These are phyloP conservation scores for Colletotrichum sp. DNA, from an alignment of 2,329 filamentous ascomycete species.

Conservation along the genomic window DNA sequence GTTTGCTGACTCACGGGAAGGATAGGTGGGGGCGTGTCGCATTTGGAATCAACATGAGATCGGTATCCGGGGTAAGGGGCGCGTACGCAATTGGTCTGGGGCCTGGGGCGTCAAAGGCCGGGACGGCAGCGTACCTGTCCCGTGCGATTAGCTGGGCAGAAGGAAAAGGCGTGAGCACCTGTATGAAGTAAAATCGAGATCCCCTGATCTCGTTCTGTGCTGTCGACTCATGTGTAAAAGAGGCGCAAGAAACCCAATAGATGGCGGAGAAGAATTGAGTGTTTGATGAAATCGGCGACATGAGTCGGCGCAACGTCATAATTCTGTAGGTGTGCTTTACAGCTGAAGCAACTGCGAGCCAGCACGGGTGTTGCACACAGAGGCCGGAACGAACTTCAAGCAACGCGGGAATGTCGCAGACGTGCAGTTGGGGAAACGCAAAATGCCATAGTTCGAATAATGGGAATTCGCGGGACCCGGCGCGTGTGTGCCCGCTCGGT, in stretches of 20 bases:
- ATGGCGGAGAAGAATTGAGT: background rate
- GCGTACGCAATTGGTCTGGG: background rate
- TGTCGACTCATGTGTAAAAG: background rate
- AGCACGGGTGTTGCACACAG: background rate
- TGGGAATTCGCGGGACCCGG: slow-evolving; percentile 7
- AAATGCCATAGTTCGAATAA: slow-evolving; percentile 6
- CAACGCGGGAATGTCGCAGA: background rate
- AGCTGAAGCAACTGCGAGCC: background rate
- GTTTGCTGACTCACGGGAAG: background rate
- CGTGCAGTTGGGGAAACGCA: background rate
- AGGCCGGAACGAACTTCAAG: background rate
- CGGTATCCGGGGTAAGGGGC: background rate
- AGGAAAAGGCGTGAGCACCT: background rate
- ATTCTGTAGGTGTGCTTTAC: background rate
- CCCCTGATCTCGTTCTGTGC: background rate
- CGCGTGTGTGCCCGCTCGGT: background rate
- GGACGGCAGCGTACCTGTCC: background rate
- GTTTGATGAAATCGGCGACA: background rate
- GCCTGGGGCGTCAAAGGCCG: background rate
- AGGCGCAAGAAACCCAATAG: background rate
- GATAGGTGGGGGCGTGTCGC: background rate
- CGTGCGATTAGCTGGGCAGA: background rate
- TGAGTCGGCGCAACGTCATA: background rate
- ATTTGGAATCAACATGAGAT: slow-evolving; percentile 6
- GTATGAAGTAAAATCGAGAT: background rate